phyloP scores from a whole-genome alignment of 148 eudicot species.

The Salicornia ramosissima region DNA sequence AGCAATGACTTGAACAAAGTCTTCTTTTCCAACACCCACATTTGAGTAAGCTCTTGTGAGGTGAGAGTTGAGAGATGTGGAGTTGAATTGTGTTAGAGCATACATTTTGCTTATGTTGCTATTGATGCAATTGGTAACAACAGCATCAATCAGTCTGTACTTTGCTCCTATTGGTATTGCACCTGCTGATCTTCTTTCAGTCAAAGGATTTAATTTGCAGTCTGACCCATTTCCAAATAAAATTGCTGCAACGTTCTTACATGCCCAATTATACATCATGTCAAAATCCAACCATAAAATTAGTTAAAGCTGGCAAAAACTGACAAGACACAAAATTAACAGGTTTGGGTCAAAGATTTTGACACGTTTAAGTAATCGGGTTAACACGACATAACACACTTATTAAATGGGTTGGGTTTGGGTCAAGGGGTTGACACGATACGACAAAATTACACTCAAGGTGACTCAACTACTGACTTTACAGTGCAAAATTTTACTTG shows the following conservation, averaged over 20 bases:
- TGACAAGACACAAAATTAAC: too few relatives aligned
- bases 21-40: constrained; percentile 46
- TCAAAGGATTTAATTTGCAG: constrained; percentile 55
- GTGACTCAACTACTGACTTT: too few relatives aligned
- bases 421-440: too few relatives aligned
- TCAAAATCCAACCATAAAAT: neutral
- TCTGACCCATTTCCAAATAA: constrained; percentile 67
- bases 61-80: constrained; percentile 79
- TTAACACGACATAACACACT: too few relatives aligned
- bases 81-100: constrained; percentile 76
- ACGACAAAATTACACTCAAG: too few relatives aligned
- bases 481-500: too few relatives aligned
- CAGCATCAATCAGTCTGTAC: constrained; percentile 71
- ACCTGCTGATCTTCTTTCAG: constrained; percentile 67
- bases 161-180: constrained; percentile 74
- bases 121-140: constrained; percentile 80
- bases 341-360: too few relatives aligned
- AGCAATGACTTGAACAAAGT: constrained; percentile 69
- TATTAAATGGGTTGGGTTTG: too few relatives aligned
- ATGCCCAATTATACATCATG: constrained; percentile 8
- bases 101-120: constrained; percentile 68
- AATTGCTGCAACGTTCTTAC: constrained; percentile 76
- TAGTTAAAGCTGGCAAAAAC: too few relatives aligned
- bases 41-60: constrained; percentile 66
- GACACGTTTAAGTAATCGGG: too few relatives aligned